A percentile compares a stretch with the other conserved stretches of the same genome.
Evolutionary conservation across 441 rosid species (phyloP).

Genomic region (Hura crepitans): DNA sequence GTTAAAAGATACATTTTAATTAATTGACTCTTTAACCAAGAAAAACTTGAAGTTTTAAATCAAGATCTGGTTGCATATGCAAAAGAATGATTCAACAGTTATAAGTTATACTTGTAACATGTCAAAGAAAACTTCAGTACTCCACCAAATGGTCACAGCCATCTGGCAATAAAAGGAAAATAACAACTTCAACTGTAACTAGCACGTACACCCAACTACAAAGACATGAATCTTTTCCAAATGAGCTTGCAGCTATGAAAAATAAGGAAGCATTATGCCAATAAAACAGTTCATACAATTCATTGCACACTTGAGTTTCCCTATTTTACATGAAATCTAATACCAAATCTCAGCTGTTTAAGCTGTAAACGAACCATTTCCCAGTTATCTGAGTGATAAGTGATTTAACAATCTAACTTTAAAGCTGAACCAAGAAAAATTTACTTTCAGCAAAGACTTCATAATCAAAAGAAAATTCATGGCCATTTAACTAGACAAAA

Average conservation of each 20-base stretch:
- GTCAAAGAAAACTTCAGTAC: neutral
- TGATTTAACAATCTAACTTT: neutral
- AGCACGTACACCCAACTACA: neutral
- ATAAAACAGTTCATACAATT: neutral
- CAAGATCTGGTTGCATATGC: neutral
- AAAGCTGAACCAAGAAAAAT: neutral
- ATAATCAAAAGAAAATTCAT: neutral
- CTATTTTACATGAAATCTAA: neutral
- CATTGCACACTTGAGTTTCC: neutral
- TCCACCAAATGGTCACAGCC: neutral
- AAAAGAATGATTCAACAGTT: neutral
- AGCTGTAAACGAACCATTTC: neutral
- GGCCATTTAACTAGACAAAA: neutral
- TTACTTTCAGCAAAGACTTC: neutral
- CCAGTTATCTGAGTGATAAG: neutral
- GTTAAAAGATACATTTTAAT: neutral
- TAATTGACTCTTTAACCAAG: neutral
- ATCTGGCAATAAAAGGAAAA: neutral
- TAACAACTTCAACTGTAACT: neutral
- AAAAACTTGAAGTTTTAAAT: neutral
- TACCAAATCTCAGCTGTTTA: neutral
- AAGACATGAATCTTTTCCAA: neutral
- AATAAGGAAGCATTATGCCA: neutral
- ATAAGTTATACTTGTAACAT: neutral
- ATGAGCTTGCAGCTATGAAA: neutral